Percentiles rank a stretch among this genome's conserved stretches.
These are phyloP conservation scores for Blastobotrys elegans DNA, from an alignment of 1,139 yeast species.

Conservation along the genomic window DNA sequence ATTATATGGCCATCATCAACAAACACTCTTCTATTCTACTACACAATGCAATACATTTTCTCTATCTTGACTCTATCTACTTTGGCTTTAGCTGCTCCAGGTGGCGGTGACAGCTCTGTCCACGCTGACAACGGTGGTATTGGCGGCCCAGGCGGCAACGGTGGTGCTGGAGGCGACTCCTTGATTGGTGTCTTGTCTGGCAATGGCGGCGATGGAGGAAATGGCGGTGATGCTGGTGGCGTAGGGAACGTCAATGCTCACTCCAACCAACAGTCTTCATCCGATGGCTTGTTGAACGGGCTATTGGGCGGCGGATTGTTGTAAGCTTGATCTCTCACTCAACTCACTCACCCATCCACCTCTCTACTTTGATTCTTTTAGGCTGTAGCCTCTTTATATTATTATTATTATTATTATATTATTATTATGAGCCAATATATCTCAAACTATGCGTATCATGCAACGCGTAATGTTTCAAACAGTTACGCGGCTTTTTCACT, in stretches of 20 bases:
- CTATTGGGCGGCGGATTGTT: background rate
- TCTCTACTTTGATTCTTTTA: no score
- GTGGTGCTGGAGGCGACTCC: slow-evolving; percentile 2
- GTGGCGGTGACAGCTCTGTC: background rate
- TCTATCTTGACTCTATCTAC: background rate
- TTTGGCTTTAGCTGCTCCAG: background rate
- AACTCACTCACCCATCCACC: no score
- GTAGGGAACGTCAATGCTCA: background rate
- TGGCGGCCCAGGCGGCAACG: no score
- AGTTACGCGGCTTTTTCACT: no score
- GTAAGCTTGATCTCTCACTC: no score
- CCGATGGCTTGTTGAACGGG: background rate
- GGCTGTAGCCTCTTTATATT: no score
- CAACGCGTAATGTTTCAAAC: no score
- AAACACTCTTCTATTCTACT: background rate
- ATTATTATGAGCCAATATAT: no score
- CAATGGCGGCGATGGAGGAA: no score
- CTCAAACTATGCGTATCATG: no score
- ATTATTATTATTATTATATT: no score
- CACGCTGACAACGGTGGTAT: slow-evolving; percentile 6
- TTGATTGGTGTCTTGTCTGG: background rate
- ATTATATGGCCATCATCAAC: background rate
- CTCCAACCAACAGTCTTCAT: background rate
- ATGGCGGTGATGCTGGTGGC: no score
- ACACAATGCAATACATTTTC: background rate